phyloP scores from a whole-genome alignment of 768 basidiomycete genomes.

The Tricholoma sp. region DNA sequence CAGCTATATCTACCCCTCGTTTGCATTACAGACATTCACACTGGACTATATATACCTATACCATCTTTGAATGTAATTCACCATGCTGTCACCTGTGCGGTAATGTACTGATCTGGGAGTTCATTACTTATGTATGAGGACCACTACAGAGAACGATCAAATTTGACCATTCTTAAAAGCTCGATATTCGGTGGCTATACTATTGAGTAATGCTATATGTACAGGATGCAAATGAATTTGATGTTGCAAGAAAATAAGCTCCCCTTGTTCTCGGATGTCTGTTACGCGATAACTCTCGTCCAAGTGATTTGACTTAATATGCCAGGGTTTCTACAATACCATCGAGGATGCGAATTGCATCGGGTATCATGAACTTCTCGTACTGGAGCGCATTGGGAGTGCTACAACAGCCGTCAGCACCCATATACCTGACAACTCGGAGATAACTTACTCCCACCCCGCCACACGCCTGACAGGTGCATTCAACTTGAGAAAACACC shows the following conservation, averaged over 20 bases:
- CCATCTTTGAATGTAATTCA: background rate
- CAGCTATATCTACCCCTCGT: background rate
- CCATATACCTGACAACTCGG: background rate
- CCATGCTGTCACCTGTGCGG: background rate
- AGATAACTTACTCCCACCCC: conserved; percentile 87
- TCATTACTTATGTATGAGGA: background rate
- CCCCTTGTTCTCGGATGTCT: too few relatives aligned
- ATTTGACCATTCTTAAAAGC: too few relatives aligned
- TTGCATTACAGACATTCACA: background rate
- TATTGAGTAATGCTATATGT: too few relatives aligned
- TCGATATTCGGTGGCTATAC: too few relatives aligned
- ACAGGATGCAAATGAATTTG: too few relatives aligned
- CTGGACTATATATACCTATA: background rate
- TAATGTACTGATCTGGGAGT: background rate
- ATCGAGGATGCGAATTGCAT: conserved; percentile 78
- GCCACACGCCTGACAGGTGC: conserved; percentile 85
- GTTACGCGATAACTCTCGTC: background rate
- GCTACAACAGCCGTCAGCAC: conserved; percentile 31
- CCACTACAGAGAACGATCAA: background rate
- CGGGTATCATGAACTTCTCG: conserved; percentile 92
- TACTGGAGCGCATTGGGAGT: conserved; percentile 81
- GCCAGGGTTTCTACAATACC: conserved; percentile 77
- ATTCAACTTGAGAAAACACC: conserved; percentile 82
- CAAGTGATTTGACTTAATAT: conserved; percentile 35
- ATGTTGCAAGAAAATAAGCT: too few relatives aligned